Base-by-base conservation (phyloP, 805 yeast genomes). In the Candida odintsovae region DNA sequence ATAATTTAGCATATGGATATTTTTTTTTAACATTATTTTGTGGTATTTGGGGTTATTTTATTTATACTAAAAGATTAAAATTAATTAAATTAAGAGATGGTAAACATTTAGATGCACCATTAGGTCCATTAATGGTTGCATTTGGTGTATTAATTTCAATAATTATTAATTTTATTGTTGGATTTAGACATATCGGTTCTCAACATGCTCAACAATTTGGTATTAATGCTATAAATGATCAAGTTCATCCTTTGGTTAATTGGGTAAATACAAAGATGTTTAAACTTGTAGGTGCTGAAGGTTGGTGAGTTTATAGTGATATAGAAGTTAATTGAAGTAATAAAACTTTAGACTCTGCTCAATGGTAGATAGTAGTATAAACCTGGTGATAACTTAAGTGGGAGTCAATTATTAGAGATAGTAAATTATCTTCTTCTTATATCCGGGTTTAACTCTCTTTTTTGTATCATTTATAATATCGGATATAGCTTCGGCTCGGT, bases 11-110 rank as follows among this genome's bases (percentile, higher is more conserved):
- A 0, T 87, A 86, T 64, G 63, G 81, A 38, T 85, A 90, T 69
- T 90, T 92, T 64, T 83, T 67, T 0, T 71, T 94, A 56, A 89
- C 98, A 0, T 54, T 92, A 19, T 90, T 90, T 63, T 74, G 89
- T 38, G 92, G 95, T 40, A 55, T 79, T 23, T 92, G 99, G 99
- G 96, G 96, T 23, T 92, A 89, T 67, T 74, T 70, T 50, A 80
- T 86, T 45, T 92, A 86, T 67, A 68, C 79, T 61, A 74, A 71
- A 54, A 78, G 99, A 62, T 71, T 90, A 53, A 73, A 72, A 29
- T 75, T 83, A 46, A 94, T 92, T 62, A 78, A 75, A 63, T 82
- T 80, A 63, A 80, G 98, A 65, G 84, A 90, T 23, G 95, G 92
- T 43, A 77, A 77, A 56, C 97, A 90, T 65, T 73, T 92, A 57